Evolutionary conservation across 2,329 filamentous ascomycete genomes (phyloP).

Genomic region (Pestalotiopsis sp.): DNA sequence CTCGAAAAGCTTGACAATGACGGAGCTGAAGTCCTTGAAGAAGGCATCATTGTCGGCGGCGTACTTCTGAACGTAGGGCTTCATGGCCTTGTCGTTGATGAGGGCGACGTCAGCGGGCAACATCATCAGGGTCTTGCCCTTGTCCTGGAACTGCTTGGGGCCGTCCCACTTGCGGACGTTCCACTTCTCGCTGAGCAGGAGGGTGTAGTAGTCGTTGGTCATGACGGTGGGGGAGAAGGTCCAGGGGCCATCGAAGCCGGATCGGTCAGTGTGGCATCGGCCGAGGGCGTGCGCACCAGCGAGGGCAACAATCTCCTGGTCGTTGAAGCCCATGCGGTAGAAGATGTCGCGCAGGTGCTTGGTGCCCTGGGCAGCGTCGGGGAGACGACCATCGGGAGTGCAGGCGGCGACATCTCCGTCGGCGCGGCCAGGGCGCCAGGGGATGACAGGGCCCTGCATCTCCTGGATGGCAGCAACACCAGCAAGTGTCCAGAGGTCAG

Average conservation of each 20-base stretch:
- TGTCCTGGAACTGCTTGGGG: conserved; percentile 81
- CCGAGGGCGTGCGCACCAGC: conserved; percentile 84
- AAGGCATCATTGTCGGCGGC: conserved; percentile 89
- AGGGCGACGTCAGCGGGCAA: conserved; percentile 89
- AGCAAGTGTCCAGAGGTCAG: conserved; percentile 92
- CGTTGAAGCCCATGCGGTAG: conserved; percentile 95
- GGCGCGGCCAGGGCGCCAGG: conserved; percentile 82
- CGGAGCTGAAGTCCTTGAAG: conserved; percentile 89
- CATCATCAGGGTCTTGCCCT: conserved; percentile 93
- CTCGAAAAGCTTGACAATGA: conserved; percentile 84
- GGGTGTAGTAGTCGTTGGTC: conserved; percentile 92
- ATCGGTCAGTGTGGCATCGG: conserved; percentile 87
- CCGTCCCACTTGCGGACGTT: conserved; percentile 88
- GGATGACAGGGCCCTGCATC: conserved; percentile 86
- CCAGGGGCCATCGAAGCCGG: conserved; percentile 88
- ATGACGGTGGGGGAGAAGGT: conserved; percentile 88
- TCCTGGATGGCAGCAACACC: conserved; percentile 90
- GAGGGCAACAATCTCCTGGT: conserved; percentile 93
- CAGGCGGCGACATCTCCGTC: conserved; percentile 82
- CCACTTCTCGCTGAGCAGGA: conserved; percentile 93
- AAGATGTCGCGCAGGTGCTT: conserved; percentile 91
- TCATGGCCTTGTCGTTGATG: conserved; percentile 86
- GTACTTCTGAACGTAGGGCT: conserved; percentile 79
- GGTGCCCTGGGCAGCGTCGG: conserved; percentile 77
- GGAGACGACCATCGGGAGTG: conserved; percentile 87